phyloP scores from a whole-genome alignment of 1,284 basidiomycete species.

The Exsudoporus floridanus region DNA sequence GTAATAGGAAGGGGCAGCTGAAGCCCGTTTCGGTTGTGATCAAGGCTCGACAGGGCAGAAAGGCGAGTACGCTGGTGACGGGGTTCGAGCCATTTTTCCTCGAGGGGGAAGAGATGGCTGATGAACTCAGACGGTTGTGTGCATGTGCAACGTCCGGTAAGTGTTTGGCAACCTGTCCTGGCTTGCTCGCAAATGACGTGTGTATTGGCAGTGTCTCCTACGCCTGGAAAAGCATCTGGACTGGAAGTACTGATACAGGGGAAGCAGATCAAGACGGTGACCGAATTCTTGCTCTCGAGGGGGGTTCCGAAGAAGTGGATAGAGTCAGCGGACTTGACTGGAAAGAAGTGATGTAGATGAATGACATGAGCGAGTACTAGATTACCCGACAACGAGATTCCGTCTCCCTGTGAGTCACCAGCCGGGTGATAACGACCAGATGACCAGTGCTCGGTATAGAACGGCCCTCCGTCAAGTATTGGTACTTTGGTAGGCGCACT shows the following conservation, averaged over 20 bases:
- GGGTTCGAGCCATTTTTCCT: slow-evolving; percentile 78
- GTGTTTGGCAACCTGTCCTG: slow-evolving; percentile 8
- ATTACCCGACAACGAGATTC: no score
- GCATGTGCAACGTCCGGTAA: slow-evolving; percentile 76
- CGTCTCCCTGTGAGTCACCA: no score
- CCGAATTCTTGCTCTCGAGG: slow-evolving; percentile 56
- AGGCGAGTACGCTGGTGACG: slow-evolving; percentile 73
- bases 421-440: no score
- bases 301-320: slow-evolving; percentile 84
- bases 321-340: slow-evolving; percentile 38
- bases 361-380: no score
- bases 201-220: slow-evolving; percentile 48
- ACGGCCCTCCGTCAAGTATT: no score
- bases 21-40: slow-evolving; percentile 66
- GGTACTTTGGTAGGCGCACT: no score
- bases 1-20: slow-evolving; percentile 69
- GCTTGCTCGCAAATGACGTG: neutral
- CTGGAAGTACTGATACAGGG: slow-evolving; percentile 81
- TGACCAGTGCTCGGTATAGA: no score
- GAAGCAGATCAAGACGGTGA: slow-evolving; percentile 67
- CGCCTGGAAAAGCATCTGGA: slow-evolving; percentile 52
- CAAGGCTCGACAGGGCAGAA: slow-evolving; percentile 75
- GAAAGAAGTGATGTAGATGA: slow-evolving; percentile 20
- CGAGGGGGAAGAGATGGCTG: slow-evolving; percentile 70
- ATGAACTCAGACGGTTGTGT: slow-evolving; percentile 74